These are phyloP conservation scores for Dipodascus albidus DNA, from an alignment of 805 yeast genomes.

Conservation along the genomic window DNA sequence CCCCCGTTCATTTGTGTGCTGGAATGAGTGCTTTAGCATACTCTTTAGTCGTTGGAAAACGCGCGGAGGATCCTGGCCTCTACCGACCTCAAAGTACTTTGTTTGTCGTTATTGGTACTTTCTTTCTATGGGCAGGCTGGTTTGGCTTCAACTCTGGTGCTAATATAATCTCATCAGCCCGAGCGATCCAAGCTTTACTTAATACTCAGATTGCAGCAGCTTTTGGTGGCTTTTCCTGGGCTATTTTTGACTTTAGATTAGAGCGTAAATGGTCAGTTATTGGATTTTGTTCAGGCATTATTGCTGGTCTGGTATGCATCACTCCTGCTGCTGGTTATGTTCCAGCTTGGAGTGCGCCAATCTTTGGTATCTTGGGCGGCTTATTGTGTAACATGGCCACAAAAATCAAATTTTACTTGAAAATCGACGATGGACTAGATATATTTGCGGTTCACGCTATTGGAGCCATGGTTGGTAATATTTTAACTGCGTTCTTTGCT, in stretches of 20 bases:
- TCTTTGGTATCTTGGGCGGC: slow-evolving; percentile 65
- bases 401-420: slow-evolving; percentile 58
- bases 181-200: slow-evolving; percentile 37
- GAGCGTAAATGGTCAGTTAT: slow-evolving; percentile 88
- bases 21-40: slow-evolving; percentile 65
- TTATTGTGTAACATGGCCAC: slow-evolving; percentile 76
- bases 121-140: slow-evolving; percentile 67
- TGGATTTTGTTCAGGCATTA: slow-evolving; percentile 88
- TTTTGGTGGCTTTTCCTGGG: slow-evolving; percentile 35
- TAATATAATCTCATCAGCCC: slow-evolving; percentile 25
- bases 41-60: slow-evolving; percentile 52
- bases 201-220: slow-evolving; percentile 45
- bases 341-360: slow-evolving; percentile 70
- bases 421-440: slow-evolving; percentile 90
- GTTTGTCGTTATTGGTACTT: slow-evolving; percentile 57
- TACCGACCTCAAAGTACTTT: slow-evolving; percentile 58
- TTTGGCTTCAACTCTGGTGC: slow-evolving; percentile 72
- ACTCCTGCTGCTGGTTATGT: slow-evolving; percentile 97
- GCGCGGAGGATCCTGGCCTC: slow-evolving; percentile 45
- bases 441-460: slow-evolving; percentile 87
- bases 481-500: slow-evolving; percentile 85
- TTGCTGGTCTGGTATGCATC: slow-evolving; percentile 88
- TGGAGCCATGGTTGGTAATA: slow-evolving; percentile 75
- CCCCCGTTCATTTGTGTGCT: slow-evolving; percentile 62
- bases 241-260: slow-evolving; percentile 33